Conservation (phyloP, 768 basidiomycete species). For the Butyriboletus loyo region DNA sequence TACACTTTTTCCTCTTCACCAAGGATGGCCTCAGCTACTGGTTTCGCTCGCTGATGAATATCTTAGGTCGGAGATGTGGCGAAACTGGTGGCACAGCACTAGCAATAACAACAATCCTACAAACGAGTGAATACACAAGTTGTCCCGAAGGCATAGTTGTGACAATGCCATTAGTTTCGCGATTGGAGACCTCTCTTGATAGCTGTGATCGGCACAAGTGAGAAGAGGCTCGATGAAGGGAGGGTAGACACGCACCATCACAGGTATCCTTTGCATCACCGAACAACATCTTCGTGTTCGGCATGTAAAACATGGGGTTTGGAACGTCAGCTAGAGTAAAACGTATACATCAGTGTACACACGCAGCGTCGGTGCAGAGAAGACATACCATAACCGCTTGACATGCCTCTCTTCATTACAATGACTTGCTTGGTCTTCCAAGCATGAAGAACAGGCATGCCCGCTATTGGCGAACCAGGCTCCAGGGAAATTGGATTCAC, state of each 20-base stretch:
- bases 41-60: too few species aligned
- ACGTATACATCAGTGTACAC: neutral
- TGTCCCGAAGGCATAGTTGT: neutral
- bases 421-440: conserved; percentile 94
- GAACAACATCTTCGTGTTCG: conserved; percentile 86
- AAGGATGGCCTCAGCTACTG: too few species aligned
- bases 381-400: conserved; percentile 75
- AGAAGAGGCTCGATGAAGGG: neutral
- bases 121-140: conserved; percentile 20
- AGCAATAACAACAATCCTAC: conserved; percentile 4
- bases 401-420: conserved; percentile 91
- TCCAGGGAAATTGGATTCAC: conserved; percentile 90
- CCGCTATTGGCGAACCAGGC: conserved; percentile 82
- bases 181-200: conserved; percentile 59
- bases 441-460: conserved; percentile 89
- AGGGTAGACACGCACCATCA: conserved; percentile 52
- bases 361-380: neutral
- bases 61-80: too few species aligned
- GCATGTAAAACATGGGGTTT: conserved; percentile 94
- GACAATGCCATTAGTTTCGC: conserved; percentile 17
- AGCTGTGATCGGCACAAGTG: conserved; percentile 33
- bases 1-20: too few species aligned
- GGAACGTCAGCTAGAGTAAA: conserved; percentile 71
- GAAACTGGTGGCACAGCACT: neutral
- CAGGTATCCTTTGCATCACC: conserved; percentile 91